phyloP scores from a whole-genome alignment of 1,139 yeast genomes.

The Sugiyamaella paludigena region DNA sequence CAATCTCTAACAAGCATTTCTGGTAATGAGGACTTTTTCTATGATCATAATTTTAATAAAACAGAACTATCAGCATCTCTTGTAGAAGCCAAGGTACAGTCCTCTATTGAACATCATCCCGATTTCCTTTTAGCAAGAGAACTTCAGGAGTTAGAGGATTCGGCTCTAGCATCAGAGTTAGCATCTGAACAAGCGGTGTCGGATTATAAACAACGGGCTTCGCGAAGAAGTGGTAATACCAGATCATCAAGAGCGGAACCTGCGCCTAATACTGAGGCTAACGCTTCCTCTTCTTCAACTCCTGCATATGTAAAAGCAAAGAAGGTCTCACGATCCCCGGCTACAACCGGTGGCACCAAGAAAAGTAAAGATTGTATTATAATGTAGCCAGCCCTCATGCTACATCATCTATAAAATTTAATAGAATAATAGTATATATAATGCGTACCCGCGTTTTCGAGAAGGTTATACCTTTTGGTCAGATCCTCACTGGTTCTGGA shows the following conservation, averaged over 20 bases:
- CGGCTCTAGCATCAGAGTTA: conserved; percentile 48
- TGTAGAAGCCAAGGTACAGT: conserved; percentile 5
- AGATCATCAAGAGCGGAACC: conserved; percentile 12
- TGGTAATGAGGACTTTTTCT: conserved; percentile 67
- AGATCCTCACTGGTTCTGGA: too few species aligned
- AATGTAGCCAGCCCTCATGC: conserved; percentile 11
- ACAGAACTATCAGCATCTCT: background rate
- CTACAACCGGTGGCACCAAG: conserved; percentile 19
- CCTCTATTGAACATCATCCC: conserved; percentile 16
- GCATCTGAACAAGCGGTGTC: conserved; percentile 33
- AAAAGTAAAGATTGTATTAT: conserved; percentile 27
- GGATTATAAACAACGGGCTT: background rate
- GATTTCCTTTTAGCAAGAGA: conserved; percentile 51
- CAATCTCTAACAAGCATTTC: conserved; percentile 63
- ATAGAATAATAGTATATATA: too few species aligned
- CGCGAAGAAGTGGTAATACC: background rate
- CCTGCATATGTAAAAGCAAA: background rate
- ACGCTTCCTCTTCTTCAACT: too few species aligned
- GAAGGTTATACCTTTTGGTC: too few species aligned
- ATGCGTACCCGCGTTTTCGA: too few species aligned
- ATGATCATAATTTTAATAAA: conserved; percentile 47
- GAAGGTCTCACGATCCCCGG: background rate
- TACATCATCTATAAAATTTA: too few species aligned
- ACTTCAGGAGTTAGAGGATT: conserved; percentile 65
- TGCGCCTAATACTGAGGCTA: too few species aligned